Conservation (phyloP, 768 basidiomycete genomes). For the Amanita muscaria region DNA sequence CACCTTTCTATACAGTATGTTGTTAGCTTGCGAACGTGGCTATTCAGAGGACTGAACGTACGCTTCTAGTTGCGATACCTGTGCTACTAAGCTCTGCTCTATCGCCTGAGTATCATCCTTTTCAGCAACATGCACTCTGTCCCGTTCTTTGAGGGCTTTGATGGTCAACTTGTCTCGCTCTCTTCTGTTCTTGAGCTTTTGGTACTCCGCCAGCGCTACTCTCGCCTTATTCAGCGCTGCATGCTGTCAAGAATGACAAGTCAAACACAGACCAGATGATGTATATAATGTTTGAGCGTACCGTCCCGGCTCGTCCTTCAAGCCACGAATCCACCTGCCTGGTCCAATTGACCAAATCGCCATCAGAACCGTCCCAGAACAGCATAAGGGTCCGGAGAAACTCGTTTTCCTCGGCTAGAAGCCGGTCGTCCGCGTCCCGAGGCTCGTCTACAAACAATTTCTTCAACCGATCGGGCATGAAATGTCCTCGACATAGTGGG, state of each 20-base stretch:
- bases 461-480: conserved; percentile 48
- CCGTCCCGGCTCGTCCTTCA: conserved; percentile 29
- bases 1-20: conserved; percentile 4
- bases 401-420: conserved; percentile 19
- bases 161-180: conserved; percentile 23
- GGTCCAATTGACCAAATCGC: conserved; percentile 28
- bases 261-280: background rate
- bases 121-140: conserved; percentile 22
- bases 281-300: conserved; percentile 21
- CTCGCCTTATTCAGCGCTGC: conserved; percentile 24
- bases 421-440: conserved; percentile 25
- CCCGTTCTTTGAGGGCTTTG: conserved; percentile 21
- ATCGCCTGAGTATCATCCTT: conserved; percentile 26
- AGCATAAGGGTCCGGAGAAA: conserved; percentile 28
- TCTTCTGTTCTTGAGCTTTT: conserved; percentile 26
- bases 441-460: conserved; percentile 56
- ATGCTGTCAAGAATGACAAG: conserved; percentile 6
- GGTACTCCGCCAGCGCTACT: conserved; percentile 29
- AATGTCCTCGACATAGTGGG: conserved; percentile 59
- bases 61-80: conserved; percentile 24
- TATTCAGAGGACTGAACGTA: conserved; percentile 17
- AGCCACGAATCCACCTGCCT: conserved; percentile 48
- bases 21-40: too few relatives aligned
- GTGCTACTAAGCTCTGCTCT: conserved; percentile 25
- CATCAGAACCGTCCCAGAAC: conserved; percentile 32